Evolutionary conservation across 1,284 basidiomycete species (phyloP), one percentile per base, ranked within the genome.

Genomic region (Pulveroboletus sp.): DNA sequence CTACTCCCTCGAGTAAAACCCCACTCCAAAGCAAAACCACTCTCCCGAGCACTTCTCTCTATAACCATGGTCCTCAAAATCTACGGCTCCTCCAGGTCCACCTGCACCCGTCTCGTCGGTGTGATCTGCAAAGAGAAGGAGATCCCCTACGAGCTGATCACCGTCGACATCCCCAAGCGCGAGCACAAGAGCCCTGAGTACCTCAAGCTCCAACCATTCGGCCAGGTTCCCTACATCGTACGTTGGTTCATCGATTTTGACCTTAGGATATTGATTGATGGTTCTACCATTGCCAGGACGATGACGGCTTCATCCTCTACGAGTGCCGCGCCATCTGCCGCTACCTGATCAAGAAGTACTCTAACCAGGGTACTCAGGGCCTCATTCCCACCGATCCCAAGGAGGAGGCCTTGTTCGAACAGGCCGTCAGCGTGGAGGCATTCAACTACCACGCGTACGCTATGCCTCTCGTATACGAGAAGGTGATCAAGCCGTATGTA

Each of bases 221-320:
- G 83, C 19, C 82, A 84, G 66, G 69, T 88, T 58, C 86, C 86
- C 3, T 84, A 79, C 69, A 75, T 89, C 54, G 81, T 82, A 57
- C 40, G 76, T 69, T 10, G 17, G 42, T 1, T 7, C 10, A 1
- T 4, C 32, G 26, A 6, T n/a, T n/a, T 12, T 1, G 7, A 11
- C 21, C 1, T 12, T n/a, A 13, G 4, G 26, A 48, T 3, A 26
- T 39, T 61, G 40, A 66, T 15, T 1, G 32, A 32, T 32, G 32
- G 32, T 11, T 3, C 11, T 6, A 6, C 12, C 29, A 15, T n/a
- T 13, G 7, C 21, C 26, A 70, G 71, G 73, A 79, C 45, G 76
- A 81, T 48, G 78, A 81, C 47, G 75, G 76, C 17, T 76, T 79
- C 68, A 59, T 67, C 50, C 59, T 80, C 46, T 81, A 68, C 65